These are phyloP conservation scores for Poronia punctata DNA, from an alignment of 495 filamentous ascomycete genomes.

Conservation along the genomic window DNA sequence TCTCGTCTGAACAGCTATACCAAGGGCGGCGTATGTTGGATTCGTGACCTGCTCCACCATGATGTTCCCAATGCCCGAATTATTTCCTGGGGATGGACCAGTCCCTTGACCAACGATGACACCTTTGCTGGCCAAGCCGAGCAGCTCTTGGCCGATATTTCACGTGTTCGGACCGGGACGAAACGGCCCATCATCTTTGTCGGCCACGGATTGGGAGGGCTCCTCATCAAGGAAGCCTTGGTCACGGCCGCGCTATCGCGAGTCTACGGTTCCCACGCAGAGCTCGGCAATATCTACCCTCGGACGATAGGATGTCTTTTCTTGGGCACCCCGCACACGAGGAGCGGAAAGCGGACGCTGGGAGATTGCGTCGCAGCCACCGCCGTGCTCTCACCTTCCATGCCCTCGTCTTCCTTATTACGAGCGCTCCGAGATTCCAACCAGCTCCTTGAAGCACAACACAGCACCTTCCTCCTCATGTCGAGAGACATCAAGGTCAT, in stretches of 20 bases:
- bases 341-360: constrained; percentile 20
- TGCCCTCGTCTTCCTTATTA: constrained; percentile 14
- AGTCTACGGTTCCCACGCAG: constrained; percentile 25
- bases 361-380: constrained; percentile 24
- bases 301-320: constrained; percentile 32
- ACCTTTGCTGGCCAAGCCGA: constrained; percentile 24
- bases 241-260: constrained; percentile 24
- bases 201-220: constrained; percentile 30
- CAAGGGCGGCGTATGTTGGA: constrained; percentile 24
- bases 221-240: constrained; percentile 31
- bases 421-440: constrained; percentile 16
- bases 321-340: constrained; percentile 33
- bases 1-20: constrained; percentile 23
- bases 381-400: constrained; percentile 16
- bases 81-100: constrained; percentile 26
- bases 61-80: constrained; percentile 21
- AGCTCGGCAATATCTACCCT: constrained; percentile 25
- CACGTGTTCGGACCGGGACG: constrained; percentile 14
- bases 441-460: constrained; percentile 18
- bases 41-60: constrained; percentile 24
- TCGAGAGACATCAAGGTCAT: constrained; percentile 27
- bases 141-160: constrained; percentile 18
- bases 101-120: constrained; percentile 10
- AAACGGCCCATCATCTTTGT: constrained; percentile 33
- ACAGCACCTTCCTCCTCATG: constrained; percentile 21